phyloP scores from a whole-genome alignment of 441 rosid genomes.

The Pelargonium myrrhifolium region DNA sequence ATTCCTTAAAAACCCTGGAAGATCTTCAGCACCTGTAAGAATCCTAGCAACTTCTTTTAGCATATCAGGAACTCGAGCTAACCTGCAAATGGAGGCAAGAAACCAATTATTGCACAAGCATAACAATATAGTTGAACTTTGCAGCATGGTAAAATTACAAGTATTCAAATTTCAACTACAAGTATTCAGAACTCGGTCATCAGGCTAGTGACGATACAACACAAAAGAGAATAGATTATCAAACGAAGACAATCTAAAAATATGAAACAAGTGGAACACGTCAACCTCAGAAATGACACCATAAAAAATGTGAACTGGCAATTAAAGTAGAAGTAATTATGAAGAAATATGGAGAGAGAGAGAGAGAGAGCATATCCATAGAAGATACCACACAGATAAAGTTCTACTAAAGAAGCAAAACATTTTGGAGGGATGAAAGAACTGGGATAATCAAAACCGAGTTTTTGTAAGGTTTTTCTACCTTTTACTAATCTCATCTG shows the following conservation, averaged over 20 bases:
- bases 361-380: background rate
- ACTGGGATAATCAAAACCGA: conserved; percentile 3
- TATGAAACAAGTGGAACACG: background rate
- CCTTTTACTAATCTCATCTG: conserved; percentile 72
- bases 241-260: background rate
- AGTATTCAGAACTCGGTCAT: conserved; percentile 1
- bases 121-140: background rate
- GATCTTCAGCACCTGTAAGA: conserved; percentile 77
- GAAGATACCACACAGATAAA: background rate
- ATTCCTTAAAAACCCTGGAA: conserved; percentile 79
- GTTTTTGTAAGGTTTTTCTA: conserved; percentile 25
- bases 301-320: background rate
- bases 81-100: conserved; percentile 43
- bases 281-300: conserved; percentile 2
- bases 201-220: background rate
- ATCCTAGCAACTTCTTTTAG: conserved; percentile 77
- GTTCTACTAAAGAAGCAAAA: background rate
- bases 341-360: background rate
- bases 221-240: background rate
- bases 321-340: background rate
- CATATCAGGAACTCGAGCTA: conserved; percentile 72
- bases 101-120: conserved; percentile 3
- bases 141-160: conserved; percentile 4
- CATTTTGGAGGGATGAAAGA: conserved; percentile 4
- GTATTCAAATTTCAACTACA: conserved; percentile 9